phyloP scores from a whole-genome alignment of 2,329 filamentous ascomycete genomes.

The Botrytis deweyae region DNA sequence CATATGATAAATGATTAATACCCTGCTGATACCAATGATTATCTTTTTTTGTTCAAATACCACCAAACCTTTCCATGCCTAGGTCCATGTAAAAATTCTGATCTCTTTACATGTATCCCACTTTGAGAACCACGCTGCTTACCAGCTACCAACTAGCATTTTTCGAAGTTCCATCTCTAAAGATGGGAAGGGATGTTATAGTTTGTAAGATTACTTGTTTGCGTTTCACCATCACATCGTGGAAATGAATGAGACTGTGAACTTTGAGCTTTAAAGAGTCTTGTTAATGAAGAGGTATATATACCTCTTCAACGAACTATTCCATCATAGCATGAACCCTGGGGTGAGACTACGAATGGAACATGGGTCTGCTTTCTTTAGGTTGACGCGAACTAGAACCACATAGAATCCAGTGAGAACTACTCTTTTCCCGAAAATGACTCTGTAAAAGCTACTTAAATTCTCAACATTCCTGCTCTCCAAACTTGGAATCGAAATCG shows the following conservation, averaged over 20 bases:
- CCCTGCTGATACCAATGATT: not conserved
- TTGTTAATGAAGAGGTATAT: not conserved
- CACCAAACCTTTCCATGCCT: not conserved
- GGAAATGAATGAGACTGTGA: too few relatives aligned
- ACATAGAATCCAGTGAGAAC: not conserved
- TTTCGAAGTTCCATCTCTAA: too few relatives aligned
- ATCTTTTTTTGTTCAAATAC: too few relatives aligned
- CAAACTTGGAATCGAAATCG: not conserved
- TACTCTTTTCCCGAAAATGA: rapidly evolving
- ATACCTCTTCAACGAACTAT: not conserved
- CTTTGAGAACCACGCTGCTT: too few relatives aligned
- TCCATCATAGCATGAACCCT: not conserved
- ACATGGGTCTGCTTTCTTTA: not conserved
- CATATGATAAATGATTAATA: constrained; percentile 8
- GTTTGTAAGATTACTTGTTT: too few relatives aligned
- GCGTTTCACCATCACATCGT: too few relatives aligned
- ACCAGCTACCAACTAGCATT: too few relatives aligned
- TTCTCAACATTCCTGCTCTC: not conserved
- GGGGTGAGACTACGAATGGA: not conserved
- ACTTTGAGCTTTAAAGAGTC: not conserved
- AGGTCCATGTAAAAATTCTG: not conserved
- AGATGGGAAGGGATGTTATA: too few relatives aligned
- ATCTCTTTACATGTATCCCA: rapidly evolving
- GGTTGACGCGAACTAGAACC: not conserved
- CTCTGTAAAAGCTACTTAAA: not conserved